Evolutionary conservation across 306 rosid species (phyloP).

Genomic region (Prunus davidiana): DNA sequence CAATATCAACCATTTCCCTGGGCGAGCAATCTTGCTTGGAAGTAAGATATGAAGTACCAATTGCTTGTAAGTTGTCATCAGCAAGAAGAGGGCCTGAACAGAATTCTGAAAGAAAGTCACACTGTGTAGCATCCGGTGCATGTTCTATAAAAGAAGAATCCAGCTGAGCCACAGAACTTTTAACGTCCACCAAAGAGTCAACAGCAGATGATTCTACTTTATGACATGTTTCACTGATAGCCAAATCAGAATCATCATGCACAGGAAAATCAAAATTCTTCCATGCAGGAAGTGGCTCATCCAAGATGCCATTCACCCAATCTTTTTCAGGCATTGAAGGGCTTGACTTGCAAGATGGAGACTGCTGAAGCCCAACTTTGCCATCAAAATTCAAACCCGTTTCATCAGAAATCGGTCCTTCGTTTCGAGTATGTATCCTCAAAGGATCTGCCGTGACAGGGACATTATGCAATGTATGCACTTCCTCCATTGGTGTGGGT

Average conservation of each 20-base stretch:
- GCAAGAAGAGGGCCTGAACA: slow-evolving; percentile 12
- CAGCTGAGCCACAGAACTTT: slow-evolving; percentile 25
- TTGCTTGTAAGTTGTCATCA: slow-evolving; percentile 28
- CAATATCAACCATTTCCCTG: slow-evolving; percentile 32
- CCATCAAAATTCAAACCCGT: slow-evolving; percentile 13
- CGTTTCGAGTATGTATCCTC: neutral
- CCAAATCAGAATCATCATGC: slow-evolving; percentile 14
- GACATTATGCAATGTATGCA: neutral
- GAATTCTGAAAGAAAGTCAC: slow-evolving; percentile 19
- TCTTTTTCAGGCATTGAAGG: slow-evolving; percentile 17
- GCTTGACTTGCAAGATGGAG: slow-evolving; percentile 5
- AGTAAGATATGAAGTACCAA: slow-evolving; percentile 20
- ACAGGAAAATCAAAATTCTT: slow-evolving; percentile 16
- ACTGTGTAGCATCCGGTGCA: slow-evolving; percentile 21
- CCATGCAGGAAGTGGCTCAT: slow-evolving; percentile 18
- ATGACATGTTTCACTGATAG: neutral
- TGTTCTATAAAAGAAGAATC: slow-evolving; percentile 18
- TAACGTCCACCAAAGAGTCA: slow-evolving; percentile 19
- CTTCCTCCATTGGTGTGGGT: slow-evolving; percentile 17
- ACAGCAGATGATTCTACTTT: slow-evolving; percentile 18
- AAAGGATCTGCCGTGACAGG: slow-evolving; percentile 29
- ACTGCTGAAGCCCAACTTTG: slow-evolving; percentile 20
- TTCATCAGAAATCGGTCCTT: slow-evolving; percentile 16
- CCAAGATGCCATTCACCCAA: slow-evolving; percentile 8
- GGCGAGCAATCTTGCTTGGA: slow-evolving; percentile 20